Conservation (phyloP, 371 early-diverging fungal genomes). For the Circinella umbellata region DNA sequence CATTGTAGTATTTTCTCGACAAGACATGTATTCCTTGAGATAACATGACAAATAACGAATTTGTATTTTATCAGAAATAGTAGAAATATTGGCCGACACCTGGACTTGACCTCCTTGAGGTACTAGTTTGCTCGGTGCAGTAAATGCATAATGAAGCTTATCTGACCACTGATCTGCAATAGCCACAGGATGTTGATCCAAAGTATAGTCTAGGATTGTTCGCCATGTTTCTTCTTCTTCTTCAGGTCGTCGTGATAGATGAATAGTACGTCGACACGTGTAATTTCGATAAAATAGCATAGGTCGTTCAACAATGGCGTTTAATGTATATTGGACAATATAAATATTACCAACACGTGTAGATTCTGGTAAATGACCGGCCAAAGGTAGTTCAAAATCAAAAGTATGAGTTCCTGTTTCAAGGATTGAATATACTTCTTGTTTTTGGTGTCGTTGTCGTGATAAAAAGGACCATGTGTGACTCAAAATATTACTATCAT, state of each 20-base stretch:
- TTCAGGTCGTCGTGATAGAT: constrained; percentile 30
- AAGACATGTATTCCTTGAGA: constrained; percentile 45
- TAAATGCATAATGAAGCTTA: constrained; percentile 43
- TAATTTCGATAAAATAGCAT: constrained; percentile 30
- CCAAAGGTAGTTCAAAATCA: constrained; percentile 45
- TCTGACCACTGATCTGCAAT: constrained; percentile 42
- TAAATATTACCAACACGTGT: constrained; percentile 36
- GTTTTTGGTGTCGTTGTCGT: constrained; percentile 19
- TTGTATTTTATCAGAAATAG: constrained; percentile 25
- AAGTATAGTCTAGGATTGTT: constrained; percentile 18
- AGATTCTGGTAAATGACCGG: constrained; percentile 48
- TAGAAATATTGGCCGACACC: constrained; percentile 32
- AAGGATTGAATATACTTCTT: constrained; percentile 9
- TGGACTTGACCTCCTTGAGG: constrained; percentile 42
- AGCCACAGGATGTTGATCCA: constrained; percentile 32
- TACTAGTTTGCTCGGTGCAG: constrained; percentile 36
- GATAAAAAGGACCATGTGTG: constrained; percentile 39
- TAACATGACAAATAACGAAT: constrained; percentile 39
- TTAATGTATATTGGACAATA: constrained; percentile 38
- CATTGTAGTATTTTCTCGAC: neutral
- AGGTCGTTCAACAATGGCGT: constrained; percentile 39
- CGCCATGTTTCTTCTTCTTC: constrained; percentile 17
- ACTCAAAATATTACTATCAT: constrained; percentile 31
- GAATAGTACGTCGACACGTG: constrained; percentile 18
- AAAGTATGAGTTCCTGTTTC: constrained; percentile 33